phyloP scores from a whole-genome alignment of 495 filamentous ascomycete genomes.

The Cercophora samala region DNA sequence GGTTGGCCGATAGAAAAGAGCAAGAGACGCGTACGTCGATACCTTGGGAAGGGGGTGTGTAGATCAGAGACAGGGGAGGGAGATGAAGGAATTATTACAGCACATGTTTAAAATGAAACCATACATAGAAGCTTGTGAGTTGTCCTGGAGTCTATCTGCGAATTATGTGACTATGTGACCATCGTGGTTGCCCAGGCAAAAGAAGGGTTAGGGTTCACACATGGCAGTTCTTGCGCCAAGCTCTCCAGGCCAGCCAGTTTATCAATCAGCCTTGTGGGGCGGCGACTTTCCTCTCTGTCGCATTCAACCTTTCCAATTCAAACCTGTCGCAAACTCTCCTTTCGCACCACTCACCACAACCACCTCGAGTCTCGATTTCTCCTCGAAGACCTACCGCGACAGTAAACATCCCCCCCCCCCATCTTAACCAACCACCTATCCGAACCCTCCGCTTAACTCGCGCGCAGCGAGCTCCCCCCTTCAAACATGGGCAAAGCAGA shows the following conservation, averaged over 20 bases:
- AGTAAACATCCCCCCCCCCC: too few species aligned
- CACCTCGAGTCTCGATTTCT: background rate
- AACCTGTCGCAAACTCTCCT: background rate
- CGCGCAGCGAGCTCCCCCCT: conserved; percentile 24
- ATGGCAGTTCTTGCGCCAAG: background rate
- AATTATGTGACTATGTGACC: background rate
- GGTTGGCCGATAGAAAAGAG: background rate
- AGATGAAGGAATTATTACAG: background rate
- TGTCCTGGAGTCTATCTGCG: background rate
- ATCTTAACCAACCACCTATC: background rate
- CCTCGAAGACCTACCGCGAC: background rate
- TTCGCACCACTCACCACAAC: background rate
- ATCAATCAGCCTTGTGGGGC: background rate
- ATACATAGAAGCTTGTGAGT: background rate
- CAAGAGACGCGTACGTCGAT: background rate
- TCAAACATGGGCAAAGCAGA: conserved; percentile 88
- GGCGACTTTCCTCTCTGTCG: background rate
- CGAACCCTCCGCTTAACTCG: conserved; percentile 22
- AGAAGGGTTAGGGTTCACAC: background rate
- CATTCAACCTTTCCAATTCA: background rate
- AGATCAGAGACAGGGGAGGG: background rate
- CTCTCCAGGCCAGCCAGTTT: background rate
- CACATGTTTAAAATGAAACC: too few species aligned
- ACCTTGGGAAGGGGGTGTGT: background rate
- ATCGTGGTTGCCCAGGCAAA: background rate